Percentiles rank a stretch among this genome's conserved stretches.
phyloP scores from a whole-genome alignment of 495 filamentous ascomycete genomes.

The Lasiosphaeria miniovina region DNA sequence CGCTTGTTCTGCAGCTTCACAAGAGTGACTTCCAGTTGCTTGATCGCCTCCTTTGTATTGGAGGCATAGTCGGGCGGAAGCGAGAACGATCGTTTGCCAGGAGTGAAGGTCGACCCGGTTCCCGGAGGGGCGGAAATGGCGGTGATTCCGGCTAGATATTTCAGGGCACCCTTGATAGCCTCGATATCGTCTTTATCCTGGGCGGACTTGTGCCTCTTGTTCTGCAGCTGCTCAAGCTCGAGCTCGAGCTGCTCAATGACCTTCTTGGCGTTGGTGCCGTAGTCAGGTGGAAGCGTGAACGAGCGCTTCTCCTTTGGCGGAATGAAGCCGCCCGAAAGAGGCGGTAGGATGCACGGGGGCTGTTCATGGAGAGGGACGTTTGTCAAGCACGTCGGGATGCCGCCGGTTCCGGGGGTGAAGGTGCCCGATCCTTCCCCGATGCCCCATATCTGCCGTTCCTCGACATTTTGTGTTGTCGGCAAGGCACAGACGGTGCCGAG shows the following conservation, averaged over 20 bases:
- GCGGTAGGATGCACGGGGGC: conserved; percentile 28
- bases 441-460: conserved; percentile 21
- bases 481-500: conserved; percentile 30
- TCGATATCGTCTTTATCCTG: conserved; percentile 22
- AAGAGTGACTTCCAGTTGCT: conserved; percentile 22
- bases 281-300: conserved; percentile 19
- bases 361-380: conserved; percentile 17
- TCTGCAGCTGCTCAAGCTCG: conserved; percentile 24
- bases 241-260: conserved; percentile 25
- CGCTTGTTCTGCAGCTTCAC: conserved; percentile 27
- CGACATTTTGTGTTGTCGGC: conserved; percentile 22
- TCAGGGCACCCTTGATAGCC: conserved; percentile 21
- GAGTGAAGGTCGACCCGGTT: conserved; percentile 23
- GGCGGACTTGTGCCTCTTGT: conserved; percentile 25
- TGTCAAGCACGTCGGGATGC: conserved; percentile 15
- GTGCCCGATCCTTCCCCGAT: conserved; percentile 16
- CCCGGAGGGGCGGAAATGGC: conserved; percentile 26
- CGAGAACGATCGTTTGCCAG: conserved; percentile 25
- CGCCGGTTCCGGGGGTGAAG: conserved; percentile 18
- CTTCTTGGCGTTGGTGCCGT: conserved; percentile 22
- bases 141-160: conserved; percentile 24
- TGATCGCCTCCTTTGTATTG: conserved; percentile 27
- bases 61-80: conserved; percentile 20
- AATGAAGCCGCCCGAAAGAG: conserved; percentile 28
- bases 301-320: conserved; percentile 32